Percentiles rank a stretch among this genome's conserved stretches.
phyloP scores from a whole-genome alignment of 169 alveolate species.

The Plasmodium cynomolgi region DNA sequence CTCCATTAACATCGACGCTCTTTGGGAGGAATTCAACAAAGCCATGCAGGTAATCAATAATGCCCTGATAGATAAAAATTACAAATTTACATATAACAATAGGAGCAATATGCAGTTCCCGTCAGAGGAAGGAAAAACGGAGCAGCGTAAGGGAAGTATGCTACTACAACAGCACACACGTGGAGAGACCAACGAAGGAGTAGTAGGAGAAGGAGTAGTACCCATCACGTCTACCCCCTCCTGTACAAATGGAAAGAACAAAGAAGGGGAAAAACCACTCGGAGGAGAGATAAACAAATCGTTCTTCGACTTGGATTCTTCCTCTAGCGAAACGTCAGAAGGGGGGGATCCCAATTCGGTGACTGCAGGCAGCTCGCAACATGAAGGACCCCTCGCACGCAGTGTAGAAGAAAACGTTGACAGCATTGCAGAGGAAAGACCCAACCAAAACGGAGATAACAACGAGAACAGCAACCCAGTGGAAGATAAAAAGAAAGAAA shows the following conservation, averaged over 20 bases:
- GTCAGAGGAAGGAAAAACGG: neutral
- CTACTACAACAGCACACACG: neutral
- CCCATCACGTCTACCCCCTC: neutral
- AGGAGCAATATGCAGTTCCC: neutral
- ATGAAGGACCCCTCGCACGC: neutral
- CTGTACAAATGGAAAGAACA: neutral
- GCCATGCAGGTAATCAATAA: conserved; percentile 73
- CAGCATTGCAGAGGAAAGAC: neutral
- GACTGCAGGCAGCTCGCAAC: neutral
- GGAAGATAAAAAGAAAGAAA: conserved; percentile 62
- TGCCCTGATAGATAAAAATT: conserved; percentile 49
- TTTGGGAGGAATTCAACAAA: conserved; percentile 73
- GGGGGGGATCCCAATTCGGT: neutral
- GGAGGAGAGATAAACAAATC: neutral
- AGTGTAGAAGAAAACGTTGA: neutral
- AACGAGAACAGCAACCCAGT: neutral
- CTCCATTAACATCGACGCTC: conserved; percentile 45
- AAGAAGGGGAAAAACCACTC: neutral
- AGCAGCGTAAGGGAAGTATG: neutral
- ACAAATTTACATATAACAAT: conserved; percentile 28
- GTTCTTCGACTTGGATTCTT: conserved; percentile 14
- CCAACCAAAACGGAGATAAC: neutral
- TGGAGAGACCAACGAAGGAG: neutral
- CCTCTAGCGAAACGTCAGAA: conserved; percentile 17
- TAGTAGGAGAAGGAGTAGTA: neutral